Evolutionary conservation across 306 rosid species (phyloP).

Genomic region (Vicia faba): DNA sequence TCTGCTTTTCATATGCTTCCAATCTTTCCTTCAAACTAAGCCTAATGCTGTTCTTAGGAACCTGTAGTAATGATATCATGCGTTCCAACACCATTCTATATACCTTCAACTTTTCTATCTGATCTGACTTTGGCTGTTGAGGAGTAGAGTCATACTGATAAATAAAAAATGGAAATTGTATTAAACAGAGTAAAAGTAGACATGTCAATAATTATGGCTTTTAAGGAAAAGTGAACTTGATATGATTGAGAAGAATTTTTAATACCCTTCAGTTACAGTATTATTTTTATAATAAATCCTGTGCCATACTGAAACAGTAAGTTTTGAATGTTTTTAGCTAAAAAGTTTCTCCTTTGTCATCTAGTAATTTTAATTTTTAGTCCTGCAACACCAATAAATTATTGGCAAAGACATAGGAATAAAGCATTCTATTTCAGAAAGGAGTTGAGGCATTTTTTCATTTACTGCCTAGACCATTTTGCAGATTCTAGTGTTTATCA

Average conservation of each 20-base stretch:
- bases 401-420: constrained; percentile 24
- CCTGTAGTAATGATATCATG: constrained; percentile 48
- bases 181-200: constrained; percentile 24
- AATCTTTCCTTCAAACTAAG: constrained; percentile 56
- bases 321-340: neutral
- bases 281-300: constrained; percentile 6
- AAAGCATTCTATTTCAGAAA: constrained; percentile 20
- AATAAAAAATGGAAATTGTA: constrained; percentile 11
- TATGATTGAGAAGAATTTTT: constrained; percentile 22
- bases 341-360: no score
- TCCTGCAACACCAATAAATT: constrained; percentile 17
- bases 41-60: constrained; percentile 47
- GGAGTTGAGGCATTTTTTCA: no score
- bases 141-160: constrained; percentile 65
- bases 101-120: constrained; percentile 52
- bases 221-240: neutral
- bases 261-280: constrained; percentile 7
- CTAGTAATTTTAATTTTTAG: neutral
- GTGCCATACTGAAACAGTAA: neutral
- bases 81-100: constrained; percentile 63
- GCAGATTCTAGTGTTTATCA: constrained; percentile 26
- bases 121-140: constrained; percentile 63
- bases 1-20: constrained; percentile 59
- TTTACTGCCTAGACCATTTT: no score
- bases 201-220: constrained; percentile 22